These are phyloP conservation scores for Apiospora aurea DNA, from an alignment of 2,329 filamentous ascomycete genomes.

Conservation along the genomic window DNA sequence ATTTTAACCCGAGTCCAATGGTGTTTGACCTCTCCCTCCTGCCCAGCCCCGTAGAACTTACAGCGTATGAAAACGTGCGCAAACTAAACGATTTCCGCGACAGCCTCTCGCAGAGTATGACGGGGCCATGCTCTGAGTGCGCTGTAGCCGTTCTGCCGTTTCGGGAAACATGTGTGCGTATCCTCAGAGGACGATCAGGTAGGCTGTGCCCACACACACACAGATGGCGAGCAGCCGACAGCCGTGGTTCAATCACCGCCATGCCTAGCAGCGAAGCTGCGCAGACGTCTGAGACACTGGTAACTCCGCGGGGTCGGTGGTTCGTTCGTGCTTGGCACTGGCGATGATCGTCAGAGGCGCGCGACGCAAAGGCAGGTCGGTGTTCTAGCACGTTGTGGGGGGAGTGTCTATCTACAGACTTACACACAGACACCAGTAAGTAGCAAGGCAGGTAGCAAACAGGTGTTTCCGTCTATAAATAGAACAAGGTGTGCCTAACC, in stretches of 20 bases:
- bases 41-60: not conserved
- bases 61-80: too few relatives aligned
- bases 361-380: not conserved
- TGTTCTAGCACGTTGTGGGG: not conserved
- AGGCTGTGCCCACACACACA: slow-evolving; percentile 2
- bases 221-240: not conserved
- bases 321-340: not conserved
- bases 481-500: not conserved
- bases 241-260: not conserved
- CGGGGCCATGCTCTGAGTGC: not conserved
- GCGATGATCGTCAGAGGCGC: not conserved
- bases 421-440: not conserved
- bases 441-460: not conserved
- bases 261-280: not conserved
- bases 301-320: not conserved
- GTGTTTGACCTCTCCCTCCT: not conserved
- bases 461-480: not conserved
- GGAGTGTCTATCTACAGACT: not conserved
- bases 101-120: not conserved
- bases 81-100: not conserved
- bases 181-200: not conserved
- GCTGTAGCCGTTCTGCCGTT: not conserved
- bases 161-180: not conserved
- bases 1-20: not conserved
- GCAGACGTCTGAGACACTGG: not conserved